These are phyloP conservation scores for Eucalyptus erythrocorys DNA, from an alignment of 345 rosid genomes.

Conservation along the genomic window DNA sequence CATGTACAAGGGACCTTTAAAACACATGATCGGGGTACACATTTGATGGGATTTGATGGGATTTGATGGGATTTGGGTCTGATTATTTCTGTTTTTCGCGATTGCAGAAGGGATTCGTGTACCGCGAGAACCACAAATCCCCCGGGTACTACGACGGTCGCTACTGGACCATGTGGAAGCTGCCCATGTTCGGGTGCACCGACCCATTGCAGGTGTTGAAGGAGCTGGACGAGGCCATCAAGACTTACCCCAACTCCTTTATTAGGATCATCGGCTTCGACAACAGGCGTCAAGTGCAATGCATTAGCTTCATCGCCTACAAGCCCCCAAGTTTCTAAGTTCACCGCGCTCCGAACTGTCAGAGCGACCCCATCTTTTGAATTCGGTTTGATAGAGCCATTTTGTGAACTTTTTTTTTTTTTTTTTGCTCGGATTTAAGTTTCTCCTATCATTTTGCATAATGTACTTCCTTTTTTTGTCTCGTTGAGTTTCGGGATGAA, in stretches of 20 bases:
- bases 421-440: background rate
- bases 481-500: background rate
- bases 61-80: slow-evolving; percentile 12
- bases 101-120: slow-evolving; percentile 21
- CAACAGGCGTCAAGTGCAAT: slow-evolving; percentile 34
- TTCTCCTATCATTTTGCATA: background rate
- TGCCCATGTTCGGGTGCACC: slow-evolving; percentile 74
- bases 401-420: background rate
- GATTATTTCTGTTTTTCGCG: background rate
- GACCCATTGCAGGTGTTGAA: slow-evolving; percentile 40
- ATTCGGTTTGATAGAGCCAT: background rate
- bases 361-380: background rate
- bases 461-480: background rate
- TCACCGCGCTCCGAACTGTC: background rate
- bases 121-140: slow-evolving; percentile 29
- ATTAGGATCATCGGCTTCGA: slow-evolving; percentile 51
- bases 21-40: background rate
- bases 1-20: background rate
- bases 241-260: slow-evolving; percentile 37
- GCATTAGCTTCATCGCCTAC: slow-evolving; percentile 56
- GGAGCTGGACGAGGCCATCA: slow-evolving; percentile 36
- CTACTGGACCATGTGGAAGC: slow-evolving; percentile 72
- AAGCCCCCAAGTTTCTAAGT: slow-evolving; percentile 13
- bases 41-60: background rate
- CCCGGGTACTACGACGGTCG: slow-evolving; percentile 72